Base-by-base conservation (phyloP, 257 asterid genomes). In the Scutellaria galericulata region DNA sequence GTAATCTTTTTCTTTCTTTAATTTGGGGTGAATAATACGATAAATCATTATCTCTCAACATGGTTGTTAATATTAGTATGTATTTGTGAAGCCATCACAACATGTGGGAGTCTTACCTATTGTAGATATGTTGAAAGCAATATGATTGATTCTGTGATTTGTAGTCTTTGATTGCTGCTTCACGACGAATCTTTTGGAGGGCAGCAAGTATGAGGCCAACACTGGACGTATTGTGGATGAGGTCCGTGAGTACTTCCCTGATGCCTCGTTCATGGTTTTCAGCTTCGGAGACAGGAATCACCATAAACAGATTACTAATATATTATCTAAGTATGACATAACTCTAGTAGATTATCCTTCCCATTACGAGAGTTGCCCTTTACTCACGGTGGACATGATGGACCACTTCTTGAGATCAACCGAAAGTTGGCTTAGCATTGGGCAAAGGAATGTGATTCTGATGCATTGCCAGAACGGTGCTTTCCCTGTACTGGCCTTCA, bases 141-240 rank as follows among this genome's bases (percentile, higher is more conserved):
- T 40, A 53, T 62, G 64, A 54, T 22, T 35, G 22, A 31, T 69
- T 77, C 50, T 57, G 40, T 71, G 71, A 22, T 58, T 64, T 83
- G 85, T 73, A 91, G 97, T 91, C 37, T 91, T 89, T 24, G 87
- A 87, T 75, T 83, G 90, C 83, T 84, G 97, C 81, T 89, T 89
- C 56, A 75, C 90, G 41, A 59, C 80, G 37, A 73, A 84, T 76
- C 75, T 52, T 15, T 15, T 72, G 68, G 83, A 81, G 44, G 82
- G 78, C 7, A 72, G 71, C 5, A 84, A 83, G 71, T 87, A 81
- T 58, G 78, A 72, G 64, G 80, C 37, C 37, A 80, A 84, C 42
- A 80, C 83, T 18, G 79, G 79, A 40, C 78, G 78, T 15, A 52
- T 84, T n/a, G 64, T 89, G 71, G 78, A 79, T 44, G 84, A 86